phyloP scores from a whole-genome alignment of 1,139 yeast species.

The Suhomyces kunorum region DNA sequence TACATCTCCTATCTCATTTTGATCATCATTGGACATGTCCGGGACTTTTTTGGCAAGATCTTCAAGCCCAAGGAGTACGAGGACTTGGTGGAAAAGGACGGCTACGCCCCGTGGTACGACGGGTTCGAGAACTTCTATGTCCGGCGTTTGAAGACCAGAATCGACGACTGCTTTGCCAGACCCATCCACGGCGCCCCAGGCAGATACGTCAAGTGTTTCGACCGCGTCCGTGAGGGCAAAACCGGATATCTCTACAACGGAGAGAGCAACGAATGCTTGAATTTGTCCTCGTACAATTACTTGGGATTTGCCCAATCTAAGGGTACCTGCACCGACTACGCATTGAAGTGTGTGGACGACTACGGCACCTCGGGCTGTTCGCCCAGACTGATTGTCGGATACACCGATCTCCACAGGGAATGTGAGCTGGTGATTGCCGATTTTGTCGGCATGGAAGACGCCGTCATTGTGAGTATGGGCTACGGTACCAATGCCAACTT shows the following conservation, averaged over 20 bases:
- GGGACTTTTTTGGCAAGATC: constrained; percentile 81
- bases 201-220: constrained; percentile 77
- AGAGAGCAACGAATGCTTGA: constrained; percentile 71
- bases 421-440: constrained; percentile 80
- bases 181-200: constrained; percentile 99
- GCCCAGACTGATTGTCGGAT: constrained; percentile 73
- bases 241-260: constrained; percentile 73
- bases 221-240: constrained; percentile 66
- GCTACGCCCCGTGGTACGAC: constrained; percentile 95
- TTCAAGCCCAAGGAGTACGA: constrained; percentile 66
- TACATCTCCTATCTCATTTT: constrained; percentile 80
- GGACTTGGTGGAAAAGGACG: constrained; percentile 75
- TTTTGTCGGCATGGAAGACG: constrained; percentile 89
- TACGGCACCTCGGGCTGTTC: constrained; percentile 83
- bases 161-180: constrained; percentile 93
- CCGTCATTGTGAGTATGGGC: constrained; percentile 88
- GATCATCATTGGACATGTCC: constrained; percentile 83
- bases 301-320: constrained; percentile 95
- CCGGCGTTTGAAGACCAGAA: constrained; percentile 84
- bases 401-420: constrained; percentile 69
- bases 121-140: constrained; percentile 93
- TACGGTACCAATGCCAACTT: constrained; percentile 95
- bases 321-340: constrained; percentile 85
- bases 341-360: constrained; percentile 60
- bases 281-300: constrained; percentile 88